A percentile compares a stretch with the other conserved stretches of the same genome.
These are phyloP conservation scores for Globisporangium polare DNA, from an alignment of 352 stramenopile genomes.

Conservation along the genomic window DNA sequence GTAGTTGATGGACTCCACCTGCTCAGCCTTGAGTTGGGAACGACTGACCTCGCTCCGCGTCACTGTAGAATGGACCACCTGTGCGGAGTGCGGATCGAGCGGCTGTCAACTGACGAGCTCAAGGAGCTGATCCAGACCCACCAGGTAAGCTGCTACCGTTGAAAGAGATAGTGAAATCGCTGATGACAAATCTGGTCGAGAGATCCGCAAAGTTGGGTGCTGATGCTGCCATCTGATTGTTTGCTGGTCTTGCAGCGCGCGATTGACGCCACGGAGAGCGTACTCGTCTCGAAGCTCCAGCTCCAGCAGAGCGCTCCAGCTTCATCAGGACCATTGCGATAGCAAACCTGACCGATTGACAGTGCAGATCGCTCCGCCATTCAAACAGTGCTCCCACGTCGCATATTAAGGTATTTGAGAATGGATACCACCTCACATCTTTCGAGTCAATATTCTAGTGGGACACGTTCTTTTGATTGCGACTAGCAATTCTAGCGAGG, in stretches of 20 bases:
- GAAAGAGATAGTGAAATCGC: not conserved
- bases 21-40: no score
- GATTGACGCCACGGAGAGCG: constrained; percentile 45
- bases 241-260: constrained; percentile 26
- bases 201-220: not conserved
- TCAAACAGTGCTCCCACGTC: no score
- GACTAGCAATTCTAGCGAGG: not conserved
- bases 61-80: constrained; percentile 40
- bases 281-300: constrained; percentile 57
- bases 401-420: no score
- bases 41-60: no score
- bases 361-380: no score
- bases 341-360: not conserved
- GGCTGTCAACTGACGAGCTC: constrained; percentile 27
- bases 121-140: constrained; percentile 61
- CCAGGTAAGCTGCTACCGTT: constrained; percentile 38
- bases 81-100: constrained; percentile 33
- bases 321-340: not conserved
- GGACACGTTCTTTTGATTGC: no score
- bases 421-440: constrained; percentile 25
- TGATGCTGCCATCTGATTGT: no score
- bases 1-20: no score
- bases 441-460: no score
- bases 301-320: constrained; percentile 4
- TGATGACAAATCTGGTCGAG: not conserved